Base-by-base conservation (phyloP, 495 filamentous ascomycete genomes). In the Penicillium salamii region DNA sequence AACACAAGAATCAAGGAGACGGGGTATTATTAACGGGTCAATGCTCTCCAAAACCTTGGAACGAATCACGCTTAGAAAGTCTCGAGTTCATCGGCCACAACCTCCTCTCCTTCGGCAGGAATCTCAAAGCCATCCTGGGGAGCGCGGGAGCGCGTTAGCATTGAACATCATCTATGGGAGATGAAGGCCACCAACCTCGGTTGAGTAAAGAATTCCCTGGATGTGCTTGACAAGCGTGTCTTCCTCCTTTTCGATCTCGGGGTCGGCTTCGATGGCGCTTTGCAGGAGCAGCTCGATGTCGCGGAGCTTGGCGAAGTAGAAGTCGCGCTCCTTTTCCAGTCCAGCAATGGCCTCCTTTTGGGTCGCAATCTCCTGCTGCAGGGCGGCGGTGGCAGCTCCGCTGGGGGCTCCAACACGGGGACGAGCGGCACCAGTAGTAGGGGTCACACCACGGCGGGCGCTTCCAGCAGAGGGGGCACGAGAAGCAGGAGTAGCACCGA, bases 241-340 rank as follows among this genome's bases (percentile, higher is more conserved):
- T 53, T 96, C 92, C 19, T 92, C 87, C 80, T 91, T 87, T 76
- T 96, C 93, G 41, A 97, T 70, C 68, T 92, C 84, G 5, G 92
- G 90, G 53, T 96, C 85, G 33, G 84, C 84, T 59, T 97, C 93
- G 58, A 96, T 88, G 13, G 90, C 90, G 53, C 85, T 83, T 76
- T 98, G 93, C 44, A 98, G 76, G 63, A 98, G 66, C 56, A 98
- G 69, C 71, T 98, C 95, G 55, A 98, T 98, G 62, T 98, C 93
- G 43, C 93, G 83, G 49, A 98, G 73, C 74, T 98, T 98, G 77
- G 88, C 91, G 67, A 98, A 98, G 77, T 98, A 98, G 70, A 98
- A 98, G 68, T 98, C 93, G 42, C 93, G 77, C 75, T 98, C 93
- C 63, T 90, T 87, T 76, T 95, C 90, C 38, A 95, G 75, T 4